A percentile compares a stretch with the other conserved stretches of the same genome.
Conservation (phyloP, 306 rosid genomes). For the Rosa lucieae region DNA sequence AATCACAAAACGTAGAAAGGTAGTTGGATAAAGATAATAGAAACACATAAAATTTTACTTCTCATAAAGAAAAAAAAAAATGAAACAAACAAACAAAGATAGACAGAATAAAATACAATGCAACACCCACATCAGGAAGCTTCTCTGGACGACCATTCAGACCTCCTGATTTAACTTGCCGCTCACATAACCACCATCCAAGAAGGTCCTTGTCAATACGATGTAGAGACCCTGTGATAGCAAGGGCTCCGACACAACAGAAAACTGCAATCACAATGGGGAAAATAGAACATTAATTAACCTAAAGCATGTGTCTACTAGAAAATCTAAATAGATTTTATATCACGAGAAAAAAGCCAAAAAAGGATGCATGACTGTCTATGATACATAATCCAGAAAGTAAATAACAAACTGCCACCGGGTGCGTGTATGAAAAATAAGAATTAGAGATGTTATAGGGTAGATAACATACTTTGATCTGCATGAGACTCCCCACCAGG, state of each 20-base stretch:
- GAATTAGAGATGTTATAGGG: background rate
- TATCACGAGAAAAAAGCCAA: background rate
- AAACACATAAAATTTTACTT: constrained; percentile 5
- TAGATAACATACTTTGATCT: constrained; percentile 66
- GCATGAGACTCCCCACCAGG: constrained; percentile 96
- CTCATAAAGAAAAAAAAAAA: no score
- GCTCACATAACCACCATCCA: constrained; percentile 96
- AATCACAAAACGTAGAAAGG: background rate
- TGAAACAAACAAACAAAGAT: no score
- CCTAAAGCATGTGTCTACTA: background rate
- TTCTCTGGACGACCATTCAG: constrained; percentile 93
- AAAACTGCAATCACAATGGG: constrained; percentile 60
- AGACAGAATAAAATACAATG: background rate
- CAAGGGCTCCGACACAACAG: constrained; percentile 95
- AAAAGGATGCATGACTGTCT: no score
- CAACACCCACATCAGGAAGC: constrained; percentile 69
- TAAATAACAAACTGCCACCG: background rate
- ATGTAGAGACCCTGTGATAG: constrained; percentile 78
- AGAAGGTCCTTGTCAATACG: constrained; percentile 82
- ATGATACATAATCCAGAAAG: no score
- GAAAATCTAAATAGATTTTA: background rate
- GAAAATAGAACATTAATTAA: constrained; percentile 2
- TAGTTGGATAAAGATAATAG: constrained; percentile 2
- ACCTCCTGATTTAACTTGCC: constrained; percentile 91
- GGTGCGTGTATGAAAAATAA: background rate